Evolutionary conservation across 2,329 filamentous ascomycete species (phyloP).

Genomic region (Dendrostoma leiphaemia): DNA sequence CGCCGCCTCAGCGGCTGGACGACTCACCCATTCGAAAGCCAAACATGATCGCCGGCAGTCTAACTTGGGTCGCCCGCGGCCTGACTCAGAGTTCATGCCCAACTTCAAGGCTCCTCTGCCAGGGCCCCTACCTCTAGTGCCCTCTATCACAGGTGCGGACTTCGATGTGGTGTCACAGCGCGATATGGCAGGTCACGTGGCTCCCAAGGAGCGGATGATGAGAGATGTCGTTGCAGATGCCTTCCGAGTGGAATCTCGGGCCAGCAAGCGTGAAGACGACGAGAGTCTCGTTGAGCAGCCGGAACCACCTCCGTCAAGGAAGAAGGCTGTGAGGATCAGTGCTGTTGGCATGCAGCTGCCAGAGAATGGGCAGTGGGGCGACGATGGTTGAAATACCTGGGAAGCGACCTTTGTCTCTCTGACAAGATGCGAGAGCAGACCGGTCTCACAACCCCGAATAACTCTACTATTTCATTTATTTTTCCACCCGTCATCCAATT

Average conservation of each 20-base stretch:
- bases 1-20: conserved; percentile 1
- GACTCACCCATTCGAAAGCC: background rate
- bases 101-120: background rate
- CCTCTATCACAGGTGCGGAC: background rate
- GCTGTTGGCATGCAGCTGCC: conserved; percentile 29
- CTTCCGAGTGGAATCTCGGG: conserved; percentile 27
- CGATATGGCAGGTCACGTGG: background rate
- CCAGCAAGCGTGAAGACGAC: conserved; percentile 22
- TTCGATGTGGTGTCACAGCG: background rate
- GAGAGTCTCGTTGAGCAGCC: background rate
- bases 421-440: too few species aligned
- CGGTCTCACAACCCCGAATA: background rate
- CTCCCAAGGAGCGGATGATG: background rate
- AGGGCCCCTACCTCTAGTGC: background rate
- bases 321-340: conserved; percentile 34
- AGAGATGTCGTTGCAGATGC: background rate
- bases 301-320: conserved; percentile 25
- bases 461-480: background rate
- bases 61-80: background rate
- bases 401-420: too few species aligned
- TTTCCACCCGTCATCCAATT: background rate
- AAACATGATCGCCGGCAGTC: background rate
- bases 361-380: conserved; percentile 15
- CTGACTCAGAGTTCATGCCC: conserved; percentile 7
- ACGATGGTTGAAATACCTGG: conserved; percentile 19